phyloP scores from a whole-genome alignment of 2,329 filamentous ascomycete genomes.

The Emmonsiellopsis sp. region DNA sequence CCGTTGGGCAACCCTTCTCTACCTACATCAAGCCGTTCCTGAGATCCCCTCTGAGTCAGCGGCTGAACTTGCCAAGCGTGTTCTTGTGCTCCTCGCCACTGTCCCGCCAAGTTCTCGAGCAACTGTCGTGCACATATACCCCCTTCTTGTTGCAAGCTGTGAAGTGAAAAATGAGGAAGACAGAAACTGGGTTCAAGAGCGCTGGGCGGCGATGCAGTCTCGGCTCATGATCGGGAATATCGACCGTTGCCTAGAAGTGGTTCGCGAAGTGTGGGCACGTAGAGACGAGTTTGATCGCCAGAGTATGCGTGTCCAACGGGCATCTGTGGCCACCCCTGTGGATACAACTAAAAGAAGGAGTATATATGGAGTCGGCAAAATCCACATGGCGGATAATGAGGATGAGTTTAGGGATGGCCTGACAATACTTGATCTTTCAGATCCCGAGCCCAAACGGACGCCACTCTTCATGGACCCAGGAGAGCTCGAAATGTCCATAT shows the following conservation, averaged over 20 bases:
- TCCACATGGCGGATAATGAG: background rate
- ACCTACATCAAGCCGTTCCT: conserved; percentile 60
- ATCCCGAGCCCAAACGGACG: background rate
- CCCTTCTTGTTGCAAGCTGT: conserved; percentile 58
- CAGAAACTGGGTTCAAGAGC: conserved; percentile 53
- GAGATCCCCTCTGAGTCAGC: conserved; percentile 54
- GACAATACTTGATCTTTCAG: background rate
- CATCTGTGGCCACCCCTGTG: conserved; percentile 12
- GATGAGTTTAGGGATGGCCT: background rate
- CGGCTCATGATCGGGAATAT: conserved; percentile 60
- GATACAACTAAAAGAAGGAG: conserved; percentile 12
- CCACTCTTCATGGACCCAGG: conserved; percentile 17
- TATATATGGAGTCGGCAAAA: background rate
- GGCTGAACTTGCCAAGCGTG: conserved; percentile 51
- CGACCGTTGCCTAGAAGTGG: conserved; percentile 55
- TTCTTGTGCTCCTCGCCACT: conserved; percentile 53
- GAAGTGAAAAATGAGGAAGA: conserved; percentile 53
- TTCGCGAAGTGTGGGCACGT: conserved; percentile 58
- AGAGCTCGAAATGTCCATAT: background rate
- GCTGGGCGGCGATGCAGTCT: conserved; percentile 53
- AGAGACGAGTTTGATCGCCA: conserved; percentile 46
- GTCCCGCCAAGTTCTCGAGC: conserved; percentile 55
- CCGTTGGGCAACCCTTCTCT: conserved; percentile 56
- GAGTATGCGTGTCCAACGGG: conserved; percentile 24
- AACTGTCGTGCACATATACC: conserved; percentile 61